Base-by-base conservation (phyloP, 768 basidiomycete species). In the Sporobolomyces phaffii region DNA sequence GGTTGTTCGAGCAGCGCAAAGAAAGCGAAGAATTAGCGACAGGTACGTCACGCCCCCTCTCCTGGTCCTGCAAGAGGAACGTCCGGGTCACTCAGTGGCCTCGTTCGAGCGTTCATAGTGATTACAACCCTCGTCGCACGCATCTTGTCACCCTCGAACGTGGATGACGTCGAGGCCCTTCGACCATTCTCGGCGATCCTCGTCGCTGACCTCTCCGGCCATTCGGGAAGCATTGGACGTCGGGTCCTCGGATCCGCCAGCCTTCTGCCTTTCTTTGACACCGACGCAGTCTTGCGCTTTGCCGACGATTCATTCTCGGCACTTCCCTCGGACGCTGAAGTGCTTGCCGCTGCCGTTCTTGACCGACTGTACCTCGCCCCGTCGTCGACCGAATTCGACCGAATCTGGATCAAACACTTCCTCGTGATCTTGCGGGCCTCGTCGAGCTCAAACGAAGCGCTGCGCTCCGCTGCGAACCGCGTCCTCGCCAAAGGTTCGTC, bases 321-420 rank as follows among this genome's bases (percentile, higher is more conserved):
- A 15, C 15, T 33, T 11, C 9, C 62, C 5, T 14, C 47, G 14
- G 41, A 38, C 2, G n/a, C 44, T 15, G 41, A 50, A 10, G 31
- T 29, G 5, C 53, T 71, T n/a, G 47, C 67, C 33, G 14, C 11
- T 2, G 45, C 62, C 34, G 36, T 60, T n/a, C 43, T 67, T 34
- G 10, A 10, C 1, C 65, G 62, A 18, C 36, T 66, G 17, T 28
- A 41, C 43, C 3, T n/a, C 20, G 36, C 61, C 4, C 61, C 70
- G 7, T 4, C 31, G 11, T 60, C 54, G 15, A 2, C 31, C 48
- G 52, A 50, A 1, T 54, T 71, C 43, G 36, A 38, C 31, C 0
- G 43, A 14, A 49, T 64, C 40, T 71, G 70, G 70, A 33, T 58
- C 8, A 1, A 28, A 3, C 40, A 71, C 48, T 64, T 71, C 52